These are phyloP conservation scores for Diutina neorugosa DNA, from an alignment of 1,139 yeast genomes.

Conservation along the genomic window DNA sequence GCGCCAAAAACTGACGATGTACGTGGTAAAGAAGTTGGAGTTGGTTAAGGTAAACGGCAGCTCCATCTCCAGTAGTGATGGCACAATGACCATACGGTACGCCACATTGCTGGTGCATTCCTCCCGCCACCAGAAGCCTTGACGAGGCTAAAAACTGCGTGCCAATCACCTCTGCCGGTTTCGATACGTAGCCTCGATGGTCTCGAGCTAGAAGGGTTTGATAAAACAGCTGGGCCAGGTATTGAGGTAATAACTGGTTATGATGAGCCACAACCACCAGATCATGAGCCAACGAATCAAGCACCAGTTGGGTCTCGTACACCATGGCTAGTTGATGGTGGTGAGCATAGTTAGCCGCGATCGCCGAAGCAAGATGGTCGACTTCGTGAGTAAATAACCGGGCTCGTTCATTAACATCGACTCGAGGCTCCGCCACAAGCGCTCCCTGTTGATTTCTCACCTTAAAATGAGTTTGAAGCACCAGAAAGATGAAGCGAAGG, in stretches of 20 bases:
- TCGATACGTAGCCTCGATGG: constrained; percentile 21
- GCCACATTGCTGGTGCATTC: constrained; percentile 15
- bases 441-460: constrained; percentile 24
- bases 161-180: constrained; percentile 22
- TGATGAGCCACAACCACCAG: constrained; percentile 23
- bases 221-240: constrained; percentile 19
- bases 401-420: constrained; percentile 6
- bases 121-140: constrained; percentile 5
- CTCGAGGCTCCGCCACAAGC: constrained; percentile 7
- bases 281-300: constrained; percentile 8
- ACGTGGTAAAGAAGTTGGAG: constrained; percentile 22
- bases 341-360: constrained; percentile 16
- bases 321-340: constrained; percentile 18
- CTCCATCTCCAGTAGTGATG: constrained; percentile 7
- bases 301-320: constrained; percentile 11
- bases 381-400: constrained; percentile 18
- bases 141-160: constrained; percentile 15
- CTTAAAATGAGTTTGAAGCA: constrained; percentile 21
- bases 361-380: constrained; percentile 15
- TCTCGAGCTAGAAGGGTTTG: constrained; percentile 28
- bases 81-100: constrained; percentile 17
- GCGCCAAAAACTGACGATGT: constrained; percentile 10
- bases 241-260: constrained; percentile 25
- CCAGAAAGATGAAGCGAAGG: constrained; percentile 20
- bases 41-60: constrained; percentile 21